A percentile compares a stretch with the other conserved stretches of the same genome.
Evolutionary conservation across 2,329 filamentous ascomycete genomes (phyloP).

Genomic region (Uncinocarpus reesii): DNA sequence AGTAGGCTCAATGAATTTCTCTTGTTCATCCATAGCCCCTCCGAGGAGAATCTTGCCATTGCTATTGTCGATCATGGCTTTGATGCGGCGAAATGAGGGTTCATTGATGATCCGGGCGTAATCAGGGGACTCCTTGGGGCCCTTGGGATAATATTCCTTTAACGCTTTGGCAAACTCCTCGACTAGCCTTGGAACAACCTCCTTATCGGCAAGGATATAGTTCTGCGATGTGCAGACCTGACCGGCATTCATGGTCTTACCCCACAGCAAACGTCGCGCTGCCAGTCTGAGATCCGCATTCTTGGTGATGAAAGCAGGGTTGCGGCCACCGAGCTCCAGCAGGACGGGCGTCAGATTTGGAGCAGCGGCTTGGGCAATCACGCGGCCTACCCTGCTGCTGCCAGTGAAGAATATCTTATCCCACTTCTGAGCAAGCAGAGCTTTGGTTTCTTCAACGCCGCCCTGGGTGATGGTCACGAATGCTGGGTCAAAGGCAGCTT

Average conservation of each 20-base stretch:
- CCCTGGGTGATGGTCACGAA: conserved; percentile 75
- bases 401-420: conserved; percentile 98
- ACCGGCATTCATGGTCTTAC: conserved; percentile 74
- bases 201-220: conserved; percentile 74
- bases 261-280: conserved; percentile 76
- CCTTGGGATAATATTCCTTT: conserved; percentile 72
- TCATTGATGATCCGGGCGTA: conserved; percentile 72
- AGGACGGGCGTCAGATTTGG: conserved; percentile 76
- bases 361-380: conserved; percentile 82
- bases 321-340: conserved; percentile 82
- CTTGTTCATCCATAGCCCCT: conserved; percentile 66
- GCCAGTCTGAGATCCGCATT: conserved; percentile 70
- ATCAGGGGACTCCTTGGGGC: conserved; percentile 66
- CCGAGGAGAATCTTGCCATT: conserved; percentile 79
- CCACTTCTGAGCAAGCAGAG: conserved; percentile 78
- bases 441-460: conserved; percentile 65
- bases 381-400: conserved; percentile 64
- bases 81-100: conserved; percentile 68
- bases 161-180: conserved; percentile 60
- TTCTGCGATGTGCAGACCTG: conserved; percentile 92
- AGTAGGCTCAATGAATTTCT: conserved; percentile 82
- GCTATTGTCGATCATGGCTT: conserved; percentile 78
- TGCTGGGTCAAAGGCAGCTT: conserved; percentile 62
- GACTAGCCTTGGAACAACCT: conserved; percentile 61
- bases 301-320: conserved; percentile 84